Evolutionary conservation across 2,329 filamentous ascomycete genomes (phyloP).

Genomic region (Hypoxylon rubiginosum): DNA sequence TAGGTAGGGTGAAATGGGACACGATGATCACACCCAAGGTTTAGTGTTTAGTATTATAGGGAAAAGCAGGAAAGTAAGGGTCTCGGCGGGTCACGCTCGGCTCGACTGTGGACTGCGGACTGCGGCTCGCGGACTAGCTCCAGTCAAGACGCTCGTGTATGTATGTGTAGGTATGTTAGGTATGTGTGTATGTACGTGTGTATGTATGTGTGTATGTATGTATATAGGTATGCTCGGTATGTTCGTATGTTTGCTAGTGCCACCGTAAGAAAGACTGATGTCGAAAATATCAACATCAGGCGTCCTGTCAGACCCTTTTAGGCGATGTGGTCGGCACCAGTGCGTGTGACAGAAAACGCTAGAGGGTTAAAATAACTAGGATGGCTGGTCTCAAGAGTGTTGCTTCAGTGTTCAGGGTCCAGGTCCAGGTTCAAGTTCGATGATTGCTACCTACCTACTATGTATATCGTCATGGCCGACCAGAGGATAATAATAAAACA

Average conservation of each 20-base stretch:
- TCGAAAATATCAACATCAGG: slow-evolving; percentile 10
- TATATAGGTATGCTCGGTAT: background rate
- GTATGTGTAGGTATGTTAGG: background rate
- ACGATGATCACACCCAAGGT: background rate
- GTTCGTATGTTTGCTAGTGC: slow-evolving; percentile 5
- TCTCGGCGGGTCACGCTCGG: slow-evolving; percentile 15
- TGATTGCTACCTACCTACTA: slow-evolving; percentile 24
- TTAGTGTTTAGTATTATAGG: slow-evolving; percentile 2
- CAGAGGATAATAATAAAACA: slow-evolving; percentile 24
- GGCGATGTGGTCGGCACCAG: background rate
- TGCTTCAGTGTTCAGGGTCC: background rate
- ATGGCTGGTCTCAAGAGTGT: slow-evolving; percentile 3
- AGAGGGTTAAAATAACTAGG: slow-evolving; percentile 1
- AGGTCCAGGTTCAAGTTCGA: background rate
- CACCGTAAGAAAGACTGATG: slow-evolving; percentile 3
- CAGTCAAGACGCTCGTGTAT: slow-evolving; percentile 14
- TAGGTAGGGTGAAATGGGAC: slow-evolving; percentile 22
- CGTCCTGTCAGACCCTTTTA: slow-evolving; percentile 19
- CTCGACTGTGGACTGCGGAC: slow-evolving; percentile 4
- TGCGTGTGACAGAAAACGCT: slow-evolving; percentile 10
- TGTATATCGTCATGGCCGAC: slow-evolving; percentile 18
- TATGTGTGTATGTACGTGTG: no score
- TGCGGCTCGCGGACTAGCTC: slow-evolving; percentile 1
- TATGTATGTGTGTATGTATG: background rate
- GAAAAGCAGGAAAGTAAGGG: slow-evolving; percentile 21